phyloP scores from a whole-genome alignment of 73 alveolate genomes.

The Urostyla sp. region DNA sequence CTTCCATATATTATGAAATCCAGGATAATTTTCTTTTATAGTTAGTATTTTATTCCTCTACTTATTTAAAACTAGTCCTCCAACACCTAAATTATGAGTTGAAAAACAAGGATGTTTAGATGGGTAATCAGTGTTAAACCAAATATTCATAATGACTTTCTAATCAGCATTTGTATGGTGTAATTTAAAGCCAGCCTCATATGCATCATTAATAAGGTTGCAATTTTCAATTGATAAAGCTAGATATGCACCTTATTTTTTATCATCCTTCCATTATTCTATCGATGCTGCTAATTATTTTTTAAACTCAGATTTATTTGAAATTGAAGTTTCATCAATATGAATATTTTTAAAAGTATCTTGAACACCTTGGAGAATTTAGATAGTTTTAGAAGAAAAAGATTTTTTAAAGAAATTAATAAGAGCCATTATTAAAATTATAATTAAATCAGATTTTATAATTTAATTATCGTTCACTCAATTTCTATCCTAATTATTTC shows the following conservation, averaged over 20 bases:
- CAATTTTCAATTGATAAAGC: constrained; percentile 10
- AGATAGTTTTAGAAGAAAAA: too few relatives aligned
- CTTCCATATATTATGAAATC: constrained; percentile 59
- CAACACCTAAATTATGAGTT: constrained; percentile 79
- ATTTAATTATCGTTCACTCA: background rate
- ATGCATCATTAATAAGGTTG: background rate
- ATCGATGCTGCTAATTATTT: background rate
- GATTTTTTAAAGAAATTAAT: too few relatives aligned
- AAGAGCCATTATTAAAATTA: background rate
- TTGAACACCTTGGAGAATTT: background rate
- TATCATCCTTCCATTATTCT: background rate
- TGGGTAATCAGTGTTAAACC: constrained; percentile 58
- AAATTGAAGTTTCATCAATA: constrained; percentile 1
- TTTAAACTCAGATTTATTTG: background rate
- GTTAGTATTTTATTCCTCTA: constrained; percentile 55
- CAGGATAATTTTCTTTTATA: constrained; percentile 62
- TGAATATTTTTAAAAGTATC: background rate
- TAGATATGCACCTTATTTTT: constrained; percentile 43
- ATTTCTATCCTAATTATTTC: constrained; percentile 20
- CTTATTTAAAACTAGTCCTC: constrained; percentile 69
- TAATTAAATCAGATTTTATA: background rate
- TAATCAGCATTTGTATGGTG: constrained; percentile 69
- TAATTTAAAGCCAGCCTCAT: constrained; percentile 58
- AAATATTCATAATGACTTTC: constrained; percentile 49
- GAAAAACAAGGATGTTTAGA: constrained; percentile 67